Base-by-base conservation (phyloP, 2,329 filamentous ascomycete genomes). In the Huntiella savannae region DNA sequence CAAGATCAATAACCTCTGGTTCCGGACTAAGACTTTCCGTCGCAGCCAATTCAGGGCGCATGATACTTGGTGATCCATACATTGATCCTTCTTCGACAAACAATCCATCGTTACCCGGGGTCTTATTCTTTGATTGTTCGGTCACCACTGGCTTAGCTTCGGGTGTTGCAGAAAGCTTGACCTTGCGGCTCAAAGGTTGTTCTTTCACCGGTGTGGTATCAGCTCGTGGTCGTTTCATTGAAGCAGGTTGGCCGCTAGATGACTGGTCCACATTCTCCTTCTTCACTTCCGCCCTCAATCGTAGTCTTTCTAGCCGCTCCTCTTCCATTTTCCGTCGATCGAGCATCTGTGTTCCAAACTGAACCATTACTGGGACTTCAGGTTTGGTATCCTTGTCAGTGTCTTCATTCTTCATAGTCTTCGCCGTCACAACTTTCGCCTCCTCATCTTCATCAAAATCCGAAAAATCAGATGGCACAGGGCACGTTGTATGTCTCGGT, bases 321-420 rank as follows among this genome's bases (percentile, higher is more conserved):
- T 77, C 68, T 59, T 95, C 88, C 84, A 94, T 91, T 45, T 75
- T 72, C 60, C 78, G 84, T 33, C 87, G 73, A 62, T 94, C 73
- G 1, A 93, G 60, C 3, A 71, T 70, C 4, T 70, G 55, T 0
- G 75, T 54, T 0, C 67, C 65, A 28, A 58, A 54, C 10, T 44
- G 33, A 16, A 32, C 19, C 15, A 46, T n/a, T 17, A 16, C 22
- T 4, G 33, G 19, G 10, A 10, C 19, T 49, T 34, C n/a, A 12
- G 36, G 13, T 16, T 22, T 28, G 16, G 11, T 32, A 22, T 32
- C 46, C n/a, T 41, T 19, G n/a, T 40, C 28, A n/a, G 39, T n/a
- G n/a, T 37, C 12, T 44, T 28, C 17, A 10, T 39, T 12, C 19
- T 45, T 33, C n/a, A 34, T 34, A 7, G 13, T 6, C 16, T 7